Conservation (phyloP, 164 flowering plant species). For the Platanus orientalis region DNA sequence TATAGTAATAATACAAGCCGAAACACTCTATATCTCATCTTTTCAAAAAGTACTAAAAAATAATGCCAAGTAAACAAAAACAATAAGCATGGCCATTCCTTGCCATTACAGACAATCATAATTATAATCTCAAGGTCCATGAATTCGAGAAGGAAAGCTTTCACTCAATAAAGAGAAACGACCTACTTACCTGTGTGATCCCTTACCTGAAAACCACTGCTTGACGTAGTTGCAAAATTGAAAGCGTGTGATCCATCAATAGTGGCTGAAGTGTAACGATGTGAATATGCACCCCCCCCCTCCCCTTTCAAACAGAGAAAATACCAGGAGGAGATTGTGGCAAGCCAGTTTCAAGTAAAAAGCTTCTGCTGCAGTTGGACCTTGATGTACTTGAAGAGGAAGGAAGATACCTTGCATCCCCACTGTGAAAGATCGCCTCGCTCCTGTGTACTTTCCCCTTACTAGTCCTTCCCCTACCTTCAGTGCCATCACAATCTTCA, state of each 20-base stretch:
- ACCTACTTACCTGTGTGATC: slow-evolving; percentile 2
- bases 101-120: too few species aligned
- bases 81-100: too few species aligned
- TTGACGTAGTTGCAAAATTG: background rate
- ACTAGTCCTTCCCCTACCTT: slow-evolving; percentile 40
- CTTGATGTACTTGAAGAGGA: slow-evolving; percentile 92
- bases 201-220: background rate
- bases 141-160: too few species aligned
- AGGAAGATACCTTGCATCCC: slow-evolving; percentile 71
- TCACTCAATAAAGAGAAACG: slow-evolving; percentile 6
- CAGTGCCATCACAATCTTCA: slow-evolving; percentile 50
- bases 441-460: slow-evolving; percentile 49
- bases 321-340: slow-evolving; percentile 62
- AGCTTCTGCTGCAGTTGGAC: slow-evolving; percentile 89
- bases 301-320: slow-evolving; percentile 28
- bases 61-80: too few species aligned
- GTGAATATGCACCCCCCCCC: background rate
- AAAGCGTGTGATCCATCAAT: background rate
- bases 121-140: too few species aligned
- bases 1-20: too few species aligned
- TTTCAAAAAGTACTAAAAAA: too few species aligned
- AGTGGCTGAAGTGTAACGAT: background rate
- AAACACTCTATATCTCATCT: too few species aligned
- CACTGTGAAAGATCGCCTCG: slow-evolving; percentile 52
- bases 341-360: slow-evolving; percentile 79